Base-by-base conservation (phyloP, 192 early-diverging fungal genomes). In the Linnemannia schmuckeri region DNA sequence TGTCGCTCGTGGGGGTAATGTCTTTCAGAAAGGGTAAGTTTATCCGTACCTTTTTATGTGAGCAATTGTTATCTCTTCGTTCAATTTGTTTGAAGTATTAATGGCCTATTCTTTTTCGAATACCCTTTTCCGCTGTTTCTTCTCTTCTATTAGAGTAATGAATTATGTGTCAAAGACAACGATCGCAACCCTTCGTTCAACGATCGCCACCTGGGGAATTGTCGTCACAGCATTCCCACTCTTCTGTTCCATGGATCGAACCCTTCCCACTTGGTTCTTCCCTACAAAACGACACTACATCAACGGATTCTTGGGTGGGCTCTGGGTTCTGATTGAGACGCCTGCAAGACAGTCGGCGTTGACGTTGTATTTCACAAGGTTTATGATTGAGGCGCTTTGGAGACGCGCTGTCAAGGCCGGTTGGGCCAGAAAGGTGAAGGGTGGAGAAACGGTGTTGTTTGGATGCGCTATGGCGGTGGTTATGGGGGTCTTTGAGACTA, bases 321-420 rank as follows among this genome's bases (percentile, higher is more conserved):
- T 86, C 10, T 89, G 88, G 88, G 69, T 89, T 22, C 57, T 89
- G 17, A 37, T 76, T n/a, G 80, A 87, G 72, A 38, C 72, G 1
- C 52, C 40, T 20, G 44, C 61, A 33, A 76, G 83, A 18, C 74
- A 83, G 54, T 38, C 81, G 9, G 84, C 80, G 8, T 69, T 89
- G 70, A 74, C 80, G 18, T 63, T 89, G 76, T 82, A 82, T 61
- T 81, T 72, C 77, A 55, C 81, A 15, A 41, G 88, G 37, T 82
- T 89, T 38, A 76, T 75, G 70, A 46, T 89, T 27, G 88, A 89
- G 57, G 30, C 55, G 4, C 3, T 74, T 18, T 89, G 88, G 88
- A 81, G 82, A 20, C 55, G 85, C 17, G 38, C 82, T 66, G 79
- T 82, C 2, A 86, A 82, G 79, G 77, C 77, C 0, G 80, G 88